Evolutionary conservation across 164 flowering plant genomes (phyloP), one percentile per base, ranked within the genome.

Genomic region (Litsea cubeba): DNA sequence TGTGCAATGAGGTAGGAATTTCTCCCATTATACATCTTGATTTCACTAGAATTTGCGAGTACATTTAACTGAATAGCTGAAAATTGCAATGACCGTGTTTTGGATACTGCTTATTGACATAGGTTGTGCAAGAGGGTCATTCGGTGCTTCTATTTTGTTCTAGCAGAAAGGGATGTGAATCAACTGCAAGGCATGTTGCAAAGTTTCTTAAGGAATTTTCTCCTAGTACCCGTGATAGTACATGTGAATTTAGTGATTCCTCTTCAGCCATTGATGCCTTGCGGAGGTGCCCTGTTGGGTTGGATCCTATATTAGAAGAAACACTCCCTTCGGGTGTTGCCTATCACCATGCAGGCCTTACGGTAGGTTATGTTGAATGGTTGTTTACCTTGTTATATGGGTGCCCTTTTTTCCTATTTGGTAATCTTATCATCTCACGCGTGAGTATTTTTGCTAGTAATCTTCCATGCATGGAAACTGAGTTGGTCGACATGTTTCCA

Each of bases 321-420:
- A 95, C 97, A 68, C 85, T 95, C 75, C 97, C 97, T 73, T 79
- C 81, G 80, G 98, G 98, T 81, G 98, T 95, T 76, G 99, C 99
- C 64, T 95, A 90, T 84, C 98, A 93, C 83, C 99, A 95, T 88
- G 99, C 97, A 82, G 98, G 99, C 62, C 97, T 95, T 54, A 95
- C 98, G 79, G 99, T 95, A 88, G 74, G 71, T 30, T 30, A 30
- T 30, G 71, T 68, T 22, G 67, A 6, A 7, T 8, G 7, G 46
- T 40, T 30, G 5, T 40, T 40, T 62, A 54, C 46, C 58, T 71
- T 54, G 66, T 73, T 22, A 23, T 25, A 22, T 40, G 25, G 30
- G 54, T 40, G 64, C 20, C 70, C 30, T 62, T 66, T 50, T 26
- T 83, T 62, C 50, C 46, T 72, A 2, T 75, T 17, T 28, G 30